A percentile compares a stretch with the other conserved stretches of the same genome.
Evolutionary conservation across 306 rosid genomes (phyloP).

Genomic region (Aeschynomene evenia): DNA sequence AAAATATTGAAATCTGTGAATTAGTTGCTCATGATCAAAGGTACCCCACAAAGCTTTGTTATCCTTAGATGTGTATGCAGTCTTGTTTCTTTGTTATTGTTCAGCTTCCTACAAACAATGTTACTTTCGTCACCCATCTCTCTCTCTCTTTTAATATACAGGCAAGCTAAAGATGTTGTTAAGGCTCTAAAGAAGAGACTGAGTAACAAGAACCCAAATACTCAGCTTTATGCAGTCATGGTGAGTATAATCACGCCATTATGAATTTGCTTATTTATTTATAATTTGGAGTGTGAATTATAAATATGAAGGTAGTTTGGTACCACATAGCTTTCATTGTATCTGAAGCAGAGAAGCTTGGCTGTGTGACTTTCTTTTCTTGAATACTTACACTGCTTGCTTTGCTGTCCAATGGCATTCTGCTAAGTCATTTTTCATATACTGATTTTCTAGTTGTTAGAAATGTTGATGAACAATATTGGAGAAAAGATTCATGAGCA

Average conservation of each 20-base stretch:
- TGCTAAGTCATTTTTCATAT: constrained; percentile 29
- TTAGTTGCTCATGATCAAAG: constrained; percentile 75
- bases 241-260: constrained; percentile 47
- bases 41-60: constrained; percentile 33
- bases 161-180: constrained; percentile 75
- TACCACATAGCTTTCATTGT: not conserved
- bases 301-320: not conserved
- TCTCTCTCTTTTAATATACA: constrained; percentile 33
- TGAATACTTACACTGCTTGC: constrained; percentile 12
- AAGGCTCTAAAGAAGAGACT: constrained; percentile 81
- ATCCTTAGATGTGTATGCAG: too few species aligned
- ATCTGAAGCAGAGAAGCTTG: constrained; percentile 21
- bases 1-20: constrained; percentile 83
- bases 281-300: not conserved
- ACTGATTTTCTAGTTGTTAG: constrained; percentile 70
- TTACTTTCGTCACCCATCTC: constrained; percentile 1
- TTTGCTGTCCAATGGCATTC: constrained; percentile 21
- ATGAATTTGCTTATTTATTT: not conserved
- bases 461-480: constrained; percentile 92
- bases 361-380: constrained; percentile 18
- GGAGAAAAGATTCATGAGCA: constrained; percentile 84
- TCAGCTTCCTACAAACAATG: too few species aligned
- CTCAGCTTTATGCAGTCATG: constrained; percentile 80
- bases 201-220: constrained; percentile 63
- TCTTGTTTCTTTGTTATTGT: too few species aligned